These are phyloP conservation scores for Psilocybe sp. DNA, from an alignment of 768 basidiomycete species.

Conservation along the genomic window DNA sequence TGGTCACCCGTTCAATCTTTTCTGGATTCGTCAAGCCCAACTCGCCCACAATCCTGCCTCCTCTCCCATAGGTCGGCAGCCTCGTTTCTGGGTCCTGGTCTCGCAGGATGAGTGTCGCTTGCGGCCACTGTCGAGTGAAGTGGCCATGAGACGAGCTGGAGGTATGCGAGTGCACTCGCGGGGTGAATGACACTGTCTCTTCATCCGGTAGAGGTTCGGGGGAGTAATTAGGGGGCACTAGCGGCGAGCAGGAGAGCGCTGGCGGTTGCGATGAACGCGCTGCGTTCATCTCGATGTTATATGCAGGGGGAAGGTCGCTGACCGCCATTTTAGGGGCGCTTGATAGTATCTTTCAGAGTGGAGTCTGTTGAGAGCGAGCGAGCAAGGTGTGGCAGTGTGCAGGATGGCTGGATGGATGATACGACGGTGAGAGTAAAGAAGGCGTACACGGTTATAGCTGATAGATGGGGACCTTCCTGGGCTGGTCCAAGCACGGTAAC, in stretches of 20 bases:
- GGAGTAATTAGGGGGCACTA: conserved; percentile 29
- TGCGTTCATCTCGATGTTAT: background rate
- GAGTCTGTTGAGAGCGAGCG: too few species aligned
- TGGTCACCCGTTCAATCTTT: conserved; percentile 28
- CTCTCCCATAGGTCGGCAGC: conserved; percentile 34
- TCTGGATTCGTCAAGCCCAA: conserved; percentile 28
- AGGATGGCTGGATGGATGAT: too few species aligned
- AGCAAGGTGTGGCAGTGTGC: too few species aligned
- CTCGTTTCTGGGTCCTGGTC: conserved; percentile 30
- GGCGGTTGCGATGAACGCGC: background rate
- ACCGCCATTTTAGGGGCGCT: too few species aligned
- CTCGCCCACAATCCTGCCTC: conserved; percentile 32
- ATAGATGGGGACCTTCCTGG: too few species aligned
- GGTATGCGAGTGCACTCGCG: conserved; percentile 23
- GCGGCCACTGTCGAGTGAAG: conserved; percentile 29
- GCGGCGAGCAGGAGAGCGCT: background rate
- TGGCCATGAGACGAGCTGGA: conserved; percentile 15
- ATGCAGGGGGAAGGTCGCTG: too few species aligned
- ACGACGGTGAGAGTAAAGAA: too few species aligned
- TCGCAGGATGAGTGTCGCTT: conserved; percentile 33
- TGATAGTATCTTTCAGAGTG: too few species aligned
- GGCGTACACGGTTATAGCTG: too few species aligned
- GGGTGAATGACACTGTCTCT: conserved; percentile 35
- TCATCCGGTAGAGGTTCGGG: conserved; percentile 29
- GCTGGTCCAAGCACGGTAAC: too few species aligned